Base-by-base conservation (phyloP, 768 basidiomycete species). In the Amanita muscaria region DNA sequence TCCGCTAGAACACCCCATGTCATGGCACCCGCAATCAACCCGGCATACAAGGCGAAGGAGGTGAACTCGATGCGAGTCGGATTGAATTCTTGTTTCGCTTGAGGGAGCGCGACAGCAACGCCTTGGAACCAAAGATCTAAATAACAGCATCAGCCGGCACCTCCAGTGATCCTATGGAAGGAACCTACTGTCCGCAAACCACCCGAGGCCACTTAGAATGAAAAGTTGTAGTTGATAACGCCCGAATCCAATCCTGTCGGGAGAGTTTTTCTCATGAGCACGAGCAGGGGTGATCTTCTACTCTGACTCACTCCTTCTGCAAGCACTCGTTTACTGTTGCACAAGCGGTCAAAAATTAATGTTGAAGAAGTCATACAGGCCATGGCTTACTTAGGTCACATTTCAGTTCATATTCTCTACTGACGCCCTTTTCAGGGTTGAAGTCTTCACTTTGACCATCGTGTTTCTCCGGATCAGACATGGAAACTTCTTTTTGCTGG, bases 1-100 rank as follows among this genome's bases (percentile, higher is more conserved):
- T 76, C 73, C 0, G 73, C 72, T 49, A 72, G 57, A 15, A 69
- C 52, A 15, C 74, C 74, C 74, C 75, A 76, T 3, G 53, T 56
- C 3, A 62, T 65, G 7, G 75, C 72, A 33, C 73, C 73, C 4
- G 70, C 55, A n/a, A 74, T 70, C 24, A 76, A 55, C 2, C 73
- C 73, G 6, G 64, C 67, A 49, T 66, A 76, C 16, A 74, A 62
- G 0, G 72, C 62, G 19, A 74, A 55, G 5, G 70, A 72, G 3
- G 71, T 62, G 55, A 69, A 72, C 48, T 71, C 70, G 14, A 74
- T 53, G 33, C 62, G 61, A 10, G 55, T 49, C 4, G 73, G 73
- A 36, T 65, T 60, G 35, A 75, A 50, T 32, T 73, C 71, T 48
- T 61, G 60, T 25, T 67, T 53, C 2, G 72, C 64, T 51, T 72